Conservation (phyloP, 257 asterid genomes). For the Phtheirospermum japonicum region DNA sequence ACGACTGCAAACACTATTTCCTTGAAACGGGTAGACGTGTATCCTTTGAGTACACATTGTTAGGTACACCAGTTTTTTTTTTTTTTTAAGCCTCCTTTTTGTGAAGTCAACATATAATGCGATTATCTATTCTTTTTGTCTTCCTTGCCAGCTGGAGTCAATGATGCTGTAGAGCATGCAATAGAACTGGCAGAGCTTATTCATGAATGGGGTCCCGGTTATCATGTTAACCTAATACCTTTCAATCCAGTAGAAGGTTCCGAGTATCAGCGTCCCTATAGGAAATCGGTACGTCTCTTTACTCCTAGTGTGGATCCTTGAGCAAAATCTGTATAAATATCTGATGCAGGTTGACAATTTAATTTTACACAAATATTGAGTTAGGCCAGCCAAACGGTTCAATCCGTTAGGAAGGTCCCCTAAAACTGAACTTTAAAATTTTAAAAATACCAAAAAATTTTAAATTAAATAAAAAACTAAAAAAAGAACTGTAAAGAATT, state of each 20-base stretch:
- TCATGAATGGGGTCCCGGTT: slow-evolving; percentile 81
- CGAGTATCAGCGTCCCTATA: slow-evolving; percentile 75
- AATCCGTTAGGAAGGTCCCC: no score
- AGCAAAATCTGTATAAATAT: neutral
- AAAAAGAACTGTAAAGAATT: no score
- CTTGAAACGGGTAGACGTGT: slow-evolving; percentile 79
- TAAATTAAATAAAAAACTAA: no score
- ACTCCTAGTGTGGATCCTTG: slow-evolving; percentile 14
- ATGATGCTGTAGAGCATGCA: slow-evolving; percentile 73
- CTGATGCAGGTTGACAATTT: neutral
- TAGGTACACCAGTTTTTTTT: slow-evolving; percentile 47
- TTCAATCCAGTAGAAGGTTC: slow-evolving; percentile 81
- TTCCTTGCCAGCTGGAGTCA: slow-evolving; percentile 73
- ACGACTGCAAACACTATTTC: slow-evolving; percentile 88
- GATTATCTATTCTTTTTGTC: neutral
- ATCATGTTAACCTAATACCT: slow-evolving; percentile 92
- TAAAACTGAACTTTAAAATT: no score
- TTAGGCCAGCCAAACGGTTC: no score
- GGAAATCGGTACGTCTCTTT: slow-evolving; percentile 53
- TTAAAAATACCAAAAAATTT: no score
- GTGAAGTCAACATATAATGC: slow-evolving; percentile 1
- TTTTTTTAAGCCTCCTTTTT: slow-evolving; percentile 17
- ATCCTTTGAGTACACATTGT: slow-evolving; percentile 85
- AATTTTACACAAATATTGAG: no score
- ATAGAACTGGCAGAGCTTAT: slow-evolving; percentile 75